A percentile compares a stretch with the other conserved stretches of the same genome.
phyloP scores from a whole-genome alignment of 345 rosid species.

The Noccaea caerulescens region DNA sequence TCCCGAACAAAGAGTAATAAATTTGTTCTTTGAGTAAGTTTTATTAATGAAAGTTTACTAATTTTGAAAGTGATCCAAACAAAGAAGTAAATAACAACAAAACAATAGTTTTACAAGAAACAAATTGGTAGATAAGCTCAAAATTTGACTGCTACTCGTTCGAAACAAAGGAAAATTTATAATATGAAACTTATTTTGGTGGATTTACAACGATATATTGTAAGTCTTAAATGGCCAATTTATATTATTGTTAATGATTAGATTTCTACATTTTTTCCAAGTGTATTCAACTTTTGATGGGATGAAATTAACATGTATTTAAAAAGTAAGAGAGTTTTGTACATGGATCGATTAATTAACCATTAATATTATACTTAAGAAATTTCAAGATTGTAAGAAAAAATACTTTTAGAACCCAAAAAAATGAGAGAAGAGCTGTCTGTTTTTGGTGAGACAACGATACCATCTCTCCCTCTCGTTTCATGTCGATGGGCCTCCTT shows the following conservation, averaged over 20 bases:
- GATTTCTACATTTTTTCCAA: not conserved
- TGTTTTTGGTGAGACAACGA: slow-evolving; percentile 42
- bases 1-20: not conserved
- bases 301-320: not conserved
- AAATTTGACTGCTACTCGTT: not conserved
- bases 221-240: not conserved
- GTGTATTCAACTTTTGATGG: not conserved
- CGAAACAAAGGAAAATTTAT: not conserved
- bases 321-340: not conserved
- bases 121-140: not conserved
- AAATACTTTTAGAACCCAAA: not conserved
- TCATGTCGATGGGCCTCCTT: slow-evolving; percentile 44
- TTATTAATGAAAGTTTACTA: not conserved
- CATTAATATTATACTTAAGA: not conserved
- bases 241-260: not conserved
- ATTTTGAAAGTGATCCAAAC: not conserved
- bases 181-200: not conserved
- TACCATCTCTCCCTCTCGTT: slow-evolving; percentile 36
- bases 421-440: slow-evolving; percentile 37
- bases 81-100: no score
- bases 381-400: not conserved
- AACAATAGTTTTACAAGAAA: not conserved
- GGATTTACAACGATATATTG: not conserved
- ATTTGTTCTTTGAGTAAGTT: not conserved
- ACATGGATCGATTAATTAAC: not conserved